A percentile compares a stretch with the other conserved stretches of the same genome.
Conservation (phyloP, 2,329 filamentous ascomycete species). For the Whalleya microplaca region DNA sequence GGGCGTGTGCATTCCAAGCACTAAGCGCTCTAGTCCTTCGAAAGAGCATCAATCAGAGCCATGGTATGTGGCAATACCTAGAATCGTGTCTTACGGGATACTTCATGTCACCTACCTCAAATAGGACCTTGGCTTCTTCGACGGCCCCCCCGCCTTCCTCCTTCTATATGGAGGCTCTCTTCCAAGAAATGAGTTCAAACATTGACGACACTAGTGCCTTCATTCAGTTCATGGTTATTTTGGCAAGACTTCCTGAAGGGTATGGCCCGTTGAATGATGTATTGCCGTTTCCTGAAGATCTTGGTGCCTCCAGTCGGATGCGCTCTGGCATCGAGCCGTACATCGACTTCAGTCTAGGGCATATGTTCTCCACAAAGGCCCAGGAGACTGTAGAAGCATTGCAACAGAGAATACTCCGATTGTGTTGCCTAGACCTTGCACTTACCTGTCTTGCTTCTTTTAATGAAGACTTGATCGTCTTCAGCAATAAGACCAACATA, state of each 20-base stretch:
- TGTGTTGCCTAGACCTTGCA: constrained; percentile 84
- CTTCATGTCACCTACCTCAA: constrained; percentile 41
- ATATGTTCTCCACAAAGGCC: constrained; percentile 71
- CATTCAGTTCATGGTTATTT: constrained; percentile 72
- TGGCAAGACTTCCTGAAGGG: constrained; percentile 69
- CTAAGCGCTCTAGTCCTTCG: constrained; percentile 75
- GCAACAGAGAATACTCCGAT: constrained; percentile 74
- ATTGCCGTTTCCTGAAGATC: constrained; percentile 83
- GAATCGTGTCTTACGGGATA: constrained; percentile 78
- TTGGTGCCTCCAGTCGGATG: constrained; percentile 74
- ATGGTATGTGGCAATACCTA: constrained; percentile 77
- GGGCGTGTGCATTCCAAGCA: constrained; percentile 82
- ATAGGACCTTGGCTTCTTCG: constrained; percentile 36
- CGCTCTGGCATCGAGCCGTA: constrained; percentile 90
- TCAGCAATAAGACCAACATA: constrained; percentile 79
- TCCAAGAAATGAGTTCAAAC: constrained; percentile 74
- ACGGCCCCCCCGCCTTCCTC: constrained; percentile 36
- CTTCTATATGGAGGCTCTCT: constrained; percentile 62
- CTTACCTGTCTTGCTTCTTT: constrained; percentile 79
- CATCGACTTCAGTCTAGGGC: constrained; percentile 85
- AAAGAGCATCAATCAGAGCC: constrained; percentile 69
- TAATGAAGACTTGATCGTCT: constrained; percentile 89
- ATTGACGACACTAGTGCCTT: constrained; percentile 89
- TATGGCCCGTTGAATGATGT: constrained; percentile 69
- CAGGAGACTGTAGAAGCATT: constrained; percentile 67